These are phyloP conservation scores for Exophiala phaeomuriformis DNA, from an alignment of 2,329 filamentous ascomycete genomes.

Conservation along the genomic window DNA sequence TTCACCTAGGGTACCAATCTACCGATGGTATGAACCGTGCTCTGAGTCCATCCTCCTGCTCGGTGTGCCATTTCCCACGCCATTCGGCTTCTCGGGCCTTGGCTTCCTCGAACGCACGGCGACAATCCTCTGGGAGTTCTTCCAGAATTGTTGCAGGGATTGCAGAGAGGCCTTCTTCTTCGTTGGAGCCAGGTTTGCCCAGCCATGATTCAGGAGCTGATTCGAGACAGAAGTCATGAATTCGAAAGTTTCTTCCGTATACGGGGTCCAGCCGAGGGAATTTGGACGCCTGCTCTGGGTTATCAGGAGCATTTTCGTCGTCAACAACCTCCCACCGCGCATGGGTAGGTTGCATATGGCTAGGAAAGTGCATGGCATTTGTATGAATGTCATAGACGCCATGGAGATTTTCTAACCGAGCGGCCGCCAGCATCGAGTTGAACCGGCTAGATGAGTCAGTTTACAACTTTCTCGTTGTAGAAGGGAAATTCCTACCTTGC, in stretches of 20 bases:
- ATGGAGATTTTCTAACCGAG: slow-evolving; percentile 60
- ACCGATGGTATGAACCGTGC: slow-evolving; percentile 25
- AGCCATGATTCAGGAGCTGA: slow-evolving; percentile 52
- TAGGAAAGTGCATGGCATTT: slow-evolving; percentile 81
- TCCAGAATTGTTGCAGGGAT: slow-evolving; percentile 39
- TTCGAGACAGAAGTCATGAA: slow-evolving; percentile 55
- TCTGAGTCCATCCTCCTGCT: slow-evolving; percentile 50
- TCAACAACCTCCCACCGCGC: slow-evolving; percentile 69
- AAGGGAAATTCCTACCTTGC: slow-evolving; percentile 57
- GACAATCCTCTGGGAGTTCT: slow-evolving; percentile 49
- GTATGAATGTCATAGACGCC: slow-evolving; percentile 93
- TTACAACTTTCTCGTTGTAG: not conserved
- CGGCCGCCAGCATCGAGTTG: slow-evolving; percentile 65
- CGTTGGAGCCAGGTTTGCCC: slow-evolving; percentile 49
- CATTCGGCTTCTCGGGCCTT: slow-evolving; percentile 60
- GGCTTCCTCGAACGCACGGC: slow-evolving; percentile 63
- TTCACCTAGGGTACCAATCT: slow-evolving; percentile 28
- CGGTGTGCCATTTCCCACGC: slow-evolving; percentile 67
- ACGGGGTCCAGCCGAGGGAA: slow-evolving; percentile 51
- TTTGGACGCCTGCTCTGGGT: slow-evolving; percentile 31
- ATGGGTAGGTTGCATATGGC: slow-evolving; percentile 81
- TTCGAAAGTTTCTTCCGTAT: slow-evolving; percentile 55
- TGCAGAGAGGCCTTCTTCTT: slow-evolving; percentile 35
- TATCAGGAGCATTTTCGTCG: slow-evolving; percentile 22
- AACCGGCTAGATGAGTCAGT: slow-evolving; percentile 57